Percentiles rank a stretch among this genome's conserved stretches.
phyloP scores from a whole-genome alignment of 1,284 basidiomycete species.

The Sphaerobolus stellatus region DNA sequence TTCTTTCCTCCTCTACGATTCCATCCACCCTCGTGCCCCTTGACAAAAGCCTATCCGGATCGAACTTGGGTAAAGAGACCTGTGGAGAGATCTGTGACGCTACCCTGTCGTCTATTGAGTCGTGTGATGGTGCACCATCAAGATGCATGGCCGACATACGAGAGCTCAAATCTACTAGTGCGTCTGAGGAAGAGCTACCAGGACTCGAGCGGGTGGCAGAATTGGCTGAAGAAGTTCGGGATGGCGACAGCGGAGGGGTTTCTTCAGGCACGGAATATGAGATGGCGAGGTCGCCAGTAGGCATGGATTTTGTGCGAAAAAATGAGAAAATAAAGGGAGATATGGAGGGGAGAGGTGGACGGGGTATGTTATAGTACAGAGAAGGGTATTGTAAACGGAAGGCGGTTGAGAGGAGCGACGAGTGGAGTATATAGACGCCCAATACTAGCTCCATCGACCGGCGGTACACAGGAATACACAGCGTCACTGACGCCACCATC shows the following conservation, averaged over 20 bases:
- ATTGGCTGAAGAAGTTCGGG: slow-evolving; percentile 2
- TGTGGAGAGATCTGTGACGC: not conserved
- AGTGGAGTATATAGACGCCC: not conserved
- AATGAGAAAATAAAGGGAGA: not conserved
- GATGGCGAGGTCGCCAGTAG: not conserved
- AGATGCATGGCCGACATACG: slow-evolving; percentile 5
- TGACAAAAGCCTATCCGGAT: not conserved
- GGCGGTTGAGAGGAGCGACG: not conserved
- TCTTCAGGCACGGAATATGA: not conserved
- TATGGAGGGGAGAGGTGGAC: not conserved
- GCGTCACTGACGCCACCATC: too few species aligned
- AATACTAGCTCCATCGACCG: not conserved
- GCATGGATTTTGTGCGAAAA: not conserved
- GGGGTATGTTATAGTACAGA: not conserved
- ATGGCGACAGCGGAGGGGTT: slow-evolving; percentile 8
- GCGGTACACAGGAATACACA: not conserved
- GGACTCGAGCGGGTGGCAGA: slow-evolving; percentile 6
- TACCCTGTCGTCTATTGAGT: not conserved
- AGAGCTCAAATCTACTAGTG: not conserved
- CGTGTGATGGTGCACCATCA: not conserved
- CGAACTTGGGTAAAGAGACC: not conserved
- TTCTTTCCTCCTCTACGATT: slow-evolving; percentile 7
- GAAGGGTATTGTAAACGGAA: not conserved
- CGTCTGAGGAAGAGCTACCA: slow-evolving; percentile 5
- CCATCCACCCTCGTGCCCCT: not conserved